Base-by-base conservation (phyloP, 108 stramenopile species). In the Nitzschia sp. region DNA sequence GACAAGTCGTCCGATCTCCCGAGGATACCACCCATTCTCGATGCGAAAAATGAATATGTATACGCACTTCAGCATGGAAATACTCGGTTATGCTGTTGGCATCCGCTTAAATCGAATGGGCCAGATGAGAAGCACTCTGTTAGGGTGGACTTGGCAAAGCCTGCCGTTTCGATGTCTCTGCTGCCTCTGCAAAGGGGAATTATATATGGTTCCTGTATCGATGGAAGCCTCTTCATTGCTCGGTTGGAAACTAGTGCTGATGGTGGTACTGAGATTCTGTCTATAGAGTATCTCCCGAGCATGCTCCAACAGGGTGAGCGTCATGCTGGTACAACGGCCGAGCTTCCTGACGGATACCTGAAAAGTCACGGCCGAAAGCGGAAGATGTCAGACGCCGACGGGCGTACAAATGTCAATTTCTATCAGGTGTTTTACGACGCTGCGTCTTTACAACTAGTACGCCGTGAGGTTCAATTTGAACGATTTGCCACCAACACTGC, bases 21-120 rank as follows among this genome's bases (percentile, higher is more conserved):
- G 1, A 46, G 38, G 0, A 67, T 80, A 38, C 70, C 79, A 29
- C 70, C 74, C 29, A 62, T 75, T 60, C 33, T 75, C 19, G 79
- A 80, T 49, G 55, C 74, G 13, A 71, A 68, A 26, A 74, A 71
- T 56, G 74, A 80, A 38, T 59, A 68, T 6, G 70, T 80, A 9
- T 75, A 67, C 38, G 79, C 79, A 5, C 45, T 80, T 24, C 79
- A 80, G 32, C 54, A 75, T 45, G 73, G 70, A 26, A 80, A 80
- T 47, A 32, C 17, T 23, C 21, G 59, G 24, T 46, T 80, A 3
- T 60, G 63, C 26, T 57, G 45, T 28, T 80, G 79, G 79, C 25
- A 70, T 45, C 29, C 72, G 2, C 33, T 33, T 33, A 54, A 64
- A 23, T 35, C 54, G 13, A 72, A 54, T 28, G 78, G 78, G 9